Percentiles rank a stretch among this genome's conserved stretches.
Evolutionary conservation across 2,329 filamentous ascomycete species (phyloP).

Genomic region (Talaromyces sp.): DNA sequence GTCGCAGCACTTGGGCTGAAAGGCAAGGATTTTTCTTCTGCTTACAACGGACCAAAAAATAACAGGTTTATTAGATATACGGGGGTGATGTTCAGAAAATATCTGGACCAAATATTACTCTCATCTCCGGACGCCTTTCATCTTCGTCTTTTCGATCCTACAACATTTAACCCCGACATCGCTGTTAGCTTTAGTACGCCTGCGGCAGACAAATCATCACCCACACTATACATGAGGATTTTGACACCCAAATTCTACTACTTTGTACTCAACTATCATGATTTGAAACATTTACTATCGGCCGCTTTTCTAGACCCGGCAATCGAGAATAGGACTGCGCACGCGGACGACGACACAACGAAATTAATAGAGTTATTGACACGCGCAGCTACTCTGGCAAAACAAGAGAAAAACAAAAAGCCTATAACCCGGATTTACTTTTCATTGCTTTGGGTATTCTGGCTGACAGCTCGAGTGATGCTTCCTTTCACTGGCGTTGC

Average conservation of each 20-base stretch:
- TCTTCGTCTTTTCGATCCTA: neutral
- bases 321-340: neutral
- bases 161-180: neutral
- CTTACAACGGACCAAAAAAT: neutral
- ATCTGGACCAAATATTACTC: neutral
- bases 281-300: neutral
- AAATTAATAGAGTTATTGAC: neutral
- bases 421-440: neutral
- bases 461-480: neutral
- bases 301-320: neutral
- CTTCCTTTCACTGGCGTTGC: neutral
- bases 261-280: neutral
- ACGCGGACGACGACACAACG: neutral
- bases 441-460: neutral
- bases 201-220: neutral
- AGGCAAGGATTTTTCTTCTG: neutral
- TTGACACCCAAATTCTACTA: constrained; percentile 2
- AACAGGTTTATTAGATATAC: neutral
- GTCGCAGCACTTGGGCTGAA: neutral
- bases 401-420: neutral
- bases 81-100: neutral
- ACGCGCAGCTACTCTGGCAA: neutral
- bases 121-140: neutral
- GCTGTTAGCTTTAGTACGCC: neutral
- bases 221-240: neutral